Conservation (phyloP, 257 asterid species). For the Solanum ahanhuiri region DNA sequence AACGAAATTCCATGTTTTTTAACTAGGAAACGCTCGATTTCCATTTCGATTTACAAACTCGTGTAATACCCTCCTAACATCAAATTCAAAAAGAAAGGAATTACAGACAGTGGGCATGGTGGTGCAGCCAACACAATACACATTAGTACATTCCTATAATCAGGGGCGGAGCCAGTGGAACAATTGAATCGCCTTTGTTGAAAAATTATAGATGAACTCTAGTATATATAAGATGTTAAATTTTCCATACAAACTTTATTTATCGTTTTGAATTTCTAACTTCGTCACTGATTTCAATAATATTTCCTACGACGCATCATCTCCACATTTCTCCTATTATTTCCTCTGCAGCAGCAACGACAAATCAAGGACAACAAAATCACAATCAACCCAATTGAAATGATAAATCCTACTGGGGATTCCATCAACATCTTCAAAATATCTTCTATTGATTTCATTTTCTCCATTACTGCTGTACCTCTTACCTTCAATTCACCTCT, state of each 20-base stretch:
- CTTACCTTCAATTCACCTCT: not conserved
- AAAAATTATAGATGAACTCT: no score
- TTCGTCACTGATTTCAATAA: not conserved
- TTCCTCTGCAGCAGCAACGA: not conserved
- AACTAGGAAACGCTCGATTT: not conserved
- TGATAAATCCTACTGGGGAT: not conserved
- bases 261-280: no score
- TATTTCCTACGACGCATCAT: not conserved
- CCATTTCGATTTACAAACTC: not conserved
- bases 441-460: not conserved
- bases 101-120: no score
- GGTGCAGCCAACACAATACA: no score
- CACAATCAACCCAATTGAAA: not conserved
- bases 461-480: not conserved
- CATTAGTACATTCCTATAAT: no score
- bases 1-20: not conserved
- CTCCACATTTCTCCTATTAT: not conserved
- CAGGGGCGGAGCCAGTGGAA: no score
- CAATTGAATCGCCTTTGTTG: no score
- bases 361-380: not conserved
- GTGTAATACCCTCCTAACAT: not conserved
- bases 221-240: no score
- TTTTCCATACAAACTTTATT: fast-evolving
- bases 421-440: not conserved
- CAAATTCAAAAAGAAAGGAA: no score